A percentile compares a stretch with the other conserved stretches of the same genome.
These are phyloP conservation scores for Escovopsis sp. DNA, from an alignment of 2,329 filamentous ascomycete species.

Conservation along the genomic window DNA sequence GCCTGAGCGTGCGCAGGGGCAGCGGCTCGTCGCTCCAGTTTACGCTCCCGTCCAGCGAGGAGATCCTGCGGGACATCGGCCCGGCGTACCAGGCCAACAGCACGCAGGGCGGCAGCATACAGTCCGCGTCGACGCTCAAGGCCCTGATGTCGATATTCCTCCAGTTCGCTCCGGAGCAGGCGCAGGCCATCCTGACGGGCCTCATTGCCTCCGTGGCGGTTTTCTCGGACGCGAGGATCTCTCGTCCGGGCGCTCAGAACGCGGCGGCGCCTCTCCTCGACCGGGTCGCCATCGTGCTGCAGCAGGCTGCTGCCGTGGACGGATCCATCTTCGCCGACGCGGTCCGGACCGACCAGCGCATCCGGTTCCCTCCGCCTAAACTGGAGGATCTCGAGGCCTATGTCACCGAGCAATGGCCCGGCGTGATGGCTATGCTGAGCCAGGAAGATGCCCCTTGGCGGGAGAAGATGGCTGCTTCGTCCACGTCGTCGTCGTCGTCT, in stretches of 20 bases:
- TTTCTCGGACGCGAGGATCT: slow-evolving; percentile 13
- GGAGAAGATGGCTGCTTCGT: too few relatives aligned
- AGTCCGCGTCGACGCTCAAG: slow-evolving; percentile 6
- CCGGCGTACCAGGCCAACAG: too few relatives aligned
- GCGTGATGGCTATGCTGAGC: slow-evolving; percentile 11
- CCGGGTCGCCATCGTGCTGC: slow-evolving; percentile 11
- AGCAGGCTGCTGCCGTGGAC: slow-evolving; percentile 6
- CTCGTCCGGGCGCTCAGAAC: slow-evolving; percentile 4
- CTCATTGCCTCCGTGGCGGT: slow-evolving; percentile 19
- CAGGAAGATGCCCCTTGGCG: slow-evolving; percentile 11
- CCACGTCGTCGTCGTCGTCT: too few relatives aligned
- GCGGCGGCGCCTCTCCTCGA: slow-evolving; percentile 16
- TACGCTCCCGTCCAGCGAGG: slow-evolving; percentile 15
- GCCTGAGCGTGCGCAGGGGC: slow-evolving; percentile 11
- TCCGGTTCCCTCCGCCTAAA: slow-evolving; percentile 8
- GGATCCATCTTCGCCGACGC: slow-evolving; percentile 8
- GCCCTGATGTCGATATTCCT: slow-evolving; percentile 17
- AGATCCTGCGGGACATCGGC: slow-evolving; percentile 11
- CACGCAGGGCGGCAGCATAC: not conserved
- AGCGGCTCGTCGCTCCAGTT: slow-evolving; percentile 9
- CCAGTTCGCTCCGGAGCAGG: slow-evolving; percentile 13
- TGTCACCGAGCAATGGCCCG: slow-evolving; percentile 15
- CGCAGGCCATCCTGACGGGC: slow-evolving; percentile 13
- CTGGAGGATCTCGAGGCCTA: slow-evolving; percentile 12
- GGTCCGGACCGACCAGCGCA: slow-evolving; percentile 6